Evolutionary conservation across 1,284 basidiomycete genomes (phyloP), one percentile per base, ranked within the genome.

Genomic region (Ceratobasidium sp.): DNA sequence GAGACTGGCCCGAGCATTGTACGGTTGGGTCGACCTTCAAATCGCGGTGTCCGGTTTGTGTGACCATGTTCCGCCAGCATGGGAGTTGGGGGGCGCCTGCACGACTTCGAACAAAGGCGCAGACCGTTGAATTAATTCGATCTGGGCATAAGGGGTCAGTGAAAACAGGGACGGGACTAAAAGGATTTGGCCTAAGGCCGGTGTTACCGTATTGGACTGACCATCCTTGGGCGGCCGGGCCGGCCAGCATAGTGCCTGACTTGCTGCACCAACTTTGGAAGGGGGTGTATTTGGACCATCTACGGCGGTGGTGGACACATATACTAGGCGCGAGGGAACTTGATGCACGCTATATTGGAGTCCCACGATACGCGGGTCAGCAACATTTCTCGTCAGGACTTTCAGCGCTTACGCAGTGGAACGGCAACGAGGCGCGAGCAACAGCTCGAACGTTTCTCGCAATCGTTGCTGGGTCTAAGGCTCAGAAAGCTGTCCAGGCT

Each of bases 261-360:
- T 57, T 82, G 36, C 77, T 82, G 2, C 81, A 82, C 67, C 81
- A 82, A 62, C 74, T 81, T 0, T 80, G 82, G 69, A 81, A 83
- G 71, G 82, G 81, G 11, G 77, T 82, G 8, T 80, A 79, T 72
- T 78, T 79, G 59, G 77, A 78, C 33, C 79, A 80, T 50, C 53
- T 79, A 1, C 64, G 78, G 7, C 50, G 1, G 2, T 79, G 79
- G 78, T 79, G 76, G 53, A 17, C 24, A 24, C 24, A 54, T 6
- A 0, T 75, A 1, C 14, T 72, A 2, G 73, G 73, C 17, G 45
- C 48, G n/a, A n/a, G 36, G 24, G 75, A 72, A 24, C 14, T 77
- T 15, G 76, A 77, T 41, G 1, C 24, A 15, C 66, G 65, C 9
- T 76, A 36, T 41, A 62, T 29, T 47, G 19, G 65, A 2, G 31